A percentile compares a stretch with the other conserved stretches of the same genome.
These are phyloP conservation scores for Fusarium marasasianum DNA, from an alignment of 2,329 filamentous ascomycete genomes.

Conservation along the genomic window DNA sequence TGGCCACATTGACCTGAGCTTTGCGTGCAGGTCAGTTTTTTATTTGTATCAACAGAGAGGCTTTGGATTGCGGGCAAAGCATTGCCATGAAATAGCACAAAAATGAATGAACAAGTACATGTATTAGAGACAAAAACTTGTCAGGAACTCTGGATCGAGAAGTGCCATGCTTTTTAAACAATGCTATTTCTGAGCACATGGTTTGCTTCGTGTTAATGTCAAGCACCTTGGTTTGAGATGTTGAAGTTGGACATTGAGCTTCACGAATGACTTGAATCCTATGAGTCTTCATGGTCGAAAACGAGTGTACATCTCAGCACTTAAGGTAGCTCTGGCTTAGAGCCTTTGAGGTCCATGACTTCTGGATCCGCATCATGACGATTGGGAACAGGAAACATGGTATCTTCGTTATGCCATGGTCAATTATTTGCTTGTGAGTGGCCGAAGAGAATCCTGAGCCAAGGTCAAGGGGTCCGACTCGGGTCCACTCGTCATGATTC, in stretches of 20 bases:
- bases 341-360: background rate
- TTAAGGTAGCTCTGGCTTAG: background rate
- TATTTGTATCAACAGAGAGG: background rate
- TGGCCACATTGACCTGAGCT: background rate
- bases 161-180: background rate
- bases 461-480: background rate
- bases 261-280: background rate
- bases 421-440: constrained; percentile 23
- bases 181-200: background rate
- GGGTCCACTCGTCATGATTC: background rate
- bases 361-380: background rate
- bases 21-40: background rate
- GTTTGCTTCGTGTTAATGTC: background rate
- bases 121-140: background rate
- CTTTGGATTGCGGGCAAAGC: background rate
- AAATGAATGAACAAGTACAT: background rate
- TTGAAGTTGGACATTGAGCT: background rate
- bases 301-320: background rate
- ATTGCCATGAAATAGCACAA: background rate
- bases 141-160: background rate
- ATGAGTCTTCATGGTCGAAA: background rate
- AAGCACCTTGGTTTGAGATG: background rate
- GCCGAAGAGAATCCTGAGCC: background rate
- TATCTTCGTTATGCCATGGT: constrained; percentile 13
- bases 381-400: background rate